phyloP scores from a whole-genome alignment of 2,329 filamentous ascomycete species.

The Dendryphion nanum region DNA sequence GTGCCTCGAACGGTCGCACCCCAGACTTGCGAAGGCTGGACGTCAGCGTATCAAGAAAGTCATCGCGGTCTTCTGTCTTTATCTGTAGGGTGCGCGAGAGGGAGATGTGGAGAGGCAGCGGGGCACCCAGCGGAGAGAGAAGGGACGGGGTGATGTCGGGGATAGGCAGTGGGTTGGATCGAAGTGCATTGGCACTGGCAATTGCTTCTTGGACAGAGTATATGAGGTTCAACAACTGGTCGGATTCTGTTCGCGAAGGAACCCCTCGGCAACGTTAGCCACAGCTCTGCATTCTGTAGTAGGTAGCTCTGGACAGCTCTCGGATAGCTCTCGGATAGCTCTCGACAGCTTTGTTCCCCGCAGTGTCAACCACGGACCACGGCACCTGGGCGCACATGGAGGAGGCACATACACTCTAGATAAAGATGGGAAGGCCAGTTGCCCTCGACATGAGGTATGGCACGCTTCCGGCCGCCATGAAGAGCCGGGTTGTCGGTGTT shows the following conservation, averaged over 20 bases:
- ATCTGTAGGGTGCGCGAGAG: constrained; percentile 80
- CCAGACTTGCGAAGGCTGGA: constrained; percentile 43
- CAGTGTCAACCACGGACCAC: too few relatives aligned
- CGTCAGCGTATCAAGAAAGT: constrained; percentile 60
- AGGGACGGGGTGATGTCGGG: constrained; percentile 65
- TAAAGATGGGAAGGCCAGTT: constrained; percentile 95
- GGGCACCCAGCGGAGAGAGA: constrained; percentile 72
- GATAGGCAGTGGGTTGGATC: constrained; percentile 20
- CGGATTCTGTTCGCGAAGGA: constrained; percentile 34
- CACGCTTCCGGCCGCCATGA: constrained; percentile 80
- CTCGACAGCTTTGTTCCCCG: too few relatives aligned
- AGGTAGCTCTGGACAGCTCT: too few relatives aligned
- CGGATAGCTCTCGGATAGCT: too few relatives aligned
- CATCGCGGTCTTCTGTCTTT: constrained; percentile 66
- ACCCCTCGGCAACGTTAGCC: constrained; percentile 38
- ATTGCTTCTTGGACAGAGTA: constrained; percentile 21
- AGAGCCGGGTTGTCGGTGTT: constrained; percentile 78
- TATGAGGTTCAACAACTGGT: constrained; percentile 27
- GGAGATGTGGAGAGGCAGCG: constrained; percentile 84
- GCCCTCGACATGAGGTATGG: constrained; percentile 79
- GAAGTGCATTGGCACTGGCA: constrained; percentile 16
- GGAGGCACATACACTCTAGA: constrained; percentile 75
- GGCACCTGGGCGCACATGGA: too few relatives aligned
- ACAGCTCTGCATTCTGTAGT: not conserved
- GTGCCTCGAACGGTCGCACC: constrained; percentile 49